Evolutionary conservation across 768 basidiomycete genomes (phyloP).

Genomic region (Trametes cingulata): DNA sequence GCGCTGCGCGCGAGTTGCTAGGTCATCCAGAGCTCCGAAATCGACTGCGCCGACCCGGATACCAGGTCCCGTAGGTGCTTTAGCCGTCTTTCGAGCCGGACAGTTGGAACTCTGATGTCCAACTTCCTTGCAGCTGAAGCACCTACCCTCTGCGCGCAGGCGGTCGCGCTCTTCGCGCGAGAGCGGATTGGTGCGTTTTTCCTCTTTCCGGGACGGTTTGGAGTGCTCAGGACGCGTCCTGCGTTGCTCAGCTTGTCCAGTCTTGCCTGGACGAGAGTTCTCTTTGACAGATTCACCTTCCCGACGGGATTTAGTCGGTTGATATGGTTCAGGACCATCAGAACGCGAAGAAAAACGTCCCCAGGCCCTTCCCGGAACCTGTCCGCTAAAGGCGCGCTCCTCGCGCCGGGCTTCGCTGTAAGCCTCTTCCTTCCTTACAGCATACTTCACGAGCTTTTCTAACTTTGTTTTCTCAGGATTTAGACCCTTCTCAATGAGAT

Average conservation of each 20-base stretch:
- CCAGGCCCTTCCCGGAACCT: background rate
- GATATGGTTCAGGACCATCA: background rate
- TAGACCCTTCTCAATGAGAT: slow-evolving; percentile 18
- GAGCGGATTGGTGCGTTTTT: background rate
- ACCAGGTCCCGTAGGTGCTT: background rate
- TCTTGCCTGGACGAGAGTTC: too few species aligned
- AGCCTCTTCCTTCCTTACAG: background rate
- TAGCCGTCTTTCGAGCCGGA: slow-evolving; percentile 3
- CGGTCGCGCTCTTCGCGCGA: background rate
- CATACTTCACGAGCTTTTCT: background rate
- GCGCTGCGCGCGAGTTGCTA: background rate
- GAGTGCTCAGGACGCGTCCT: too few species aligned
- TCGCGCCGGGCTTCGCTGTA: background rate
- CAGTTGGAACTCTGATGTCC: slow-evolving; percentile 16
- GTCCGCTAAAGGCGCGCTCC: background rate
- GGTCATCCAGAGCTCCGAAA: slow-evolving; percentile 2
- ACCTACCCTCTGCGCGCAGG: slow-evolving; percentile 9
- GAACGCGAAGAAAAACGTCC: background rate
- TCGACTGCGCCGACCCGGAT: background rate
- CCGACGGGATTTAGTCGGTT: background rate
- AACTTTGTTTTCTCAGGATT: slow-evolving; percentile 5
- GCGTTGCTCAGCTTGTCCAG: too few species aligned
- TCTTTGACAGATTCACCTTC: background rate
- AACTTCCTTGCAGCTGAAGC: slow-evolving; percentile 17
- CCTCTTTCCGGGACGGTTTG: background rate